Evolutionary conservation across 2,329 filamentous ascomycete species (phyloP).

Genomic region (Bisporella sp.): DNA sequence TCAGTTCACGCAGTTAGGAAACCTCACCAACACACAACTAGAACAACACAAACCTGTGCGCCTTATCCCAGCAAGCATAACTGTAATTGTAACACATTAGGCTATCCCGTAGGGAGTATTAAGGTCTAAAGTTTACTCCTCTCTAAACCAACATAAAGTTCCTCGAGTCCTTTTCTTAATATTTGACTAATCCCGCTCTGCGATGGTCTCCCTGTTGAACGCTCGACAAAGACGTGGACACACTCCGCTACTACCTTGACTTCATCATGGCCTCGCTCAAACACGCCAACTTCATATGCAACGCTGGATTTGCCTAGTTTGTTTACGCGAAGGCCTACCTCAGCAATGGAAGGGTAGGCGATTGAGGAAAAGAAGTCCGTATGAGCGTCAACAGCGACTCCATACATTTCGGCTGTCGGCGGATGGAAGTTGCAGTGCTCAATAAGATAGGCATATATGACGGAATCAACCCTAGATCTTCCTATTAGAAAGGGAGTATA

Average conservation of each 20-base stretch:
- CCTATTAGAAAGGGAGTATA: too few relatives aligned
- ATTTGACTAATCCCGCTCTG: slow-evolving; percentile 53
- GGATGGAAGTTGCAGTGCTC: slow-evolving; percentile 69
- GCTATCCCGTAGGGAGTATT: too few relatives aligned
- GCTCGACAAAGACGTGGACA: slow-evolving; percentile 82
- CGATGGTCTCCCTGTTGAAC: slow-evolving; percentile 61
- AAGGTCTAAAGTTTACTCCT: too few relatives aligned
- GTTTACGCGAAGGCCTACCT: slow-evolving; percentile 74
- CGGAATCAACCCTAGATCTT: slow-evolving; percentile 65
- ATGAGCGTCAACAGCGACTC: slow-evolving; percentile 77
- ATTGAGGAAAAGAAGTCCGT: slow-evolving; percentile 81
- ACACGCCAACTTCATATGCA: slow-evolving; percentile 83
- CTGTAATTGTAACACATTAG: too few relatives aligned
- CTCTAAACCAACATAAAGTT: slow-evolving; percentile 34
- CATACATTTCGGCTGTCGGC: slow-evolving; percentile 63
- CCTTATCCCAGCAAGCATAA: too few relatives aligned
- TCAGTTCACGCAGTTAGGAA: too few relatives aligned
- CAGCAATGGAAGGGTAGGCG: slow-evolving; percentile 73
- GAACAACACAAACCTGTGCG: too few relatives aligned
- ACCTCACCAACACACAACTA: too few relatives aligned
- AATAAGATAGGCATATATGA: slow-evolving; percentile 88
- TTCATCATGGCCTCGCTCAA: slow-evolving; percentile 63
- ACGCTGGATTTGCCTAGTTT: slow-evolving; percentile 83
- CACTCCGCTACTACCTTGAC: slow-evolving; percentile 83
- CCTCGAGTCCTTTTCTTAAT: slow-evolving; percentile 53